phyloP scores from a whole-genome alignment of 306 rosid genomes.

The Fagus crenata region DNA sequence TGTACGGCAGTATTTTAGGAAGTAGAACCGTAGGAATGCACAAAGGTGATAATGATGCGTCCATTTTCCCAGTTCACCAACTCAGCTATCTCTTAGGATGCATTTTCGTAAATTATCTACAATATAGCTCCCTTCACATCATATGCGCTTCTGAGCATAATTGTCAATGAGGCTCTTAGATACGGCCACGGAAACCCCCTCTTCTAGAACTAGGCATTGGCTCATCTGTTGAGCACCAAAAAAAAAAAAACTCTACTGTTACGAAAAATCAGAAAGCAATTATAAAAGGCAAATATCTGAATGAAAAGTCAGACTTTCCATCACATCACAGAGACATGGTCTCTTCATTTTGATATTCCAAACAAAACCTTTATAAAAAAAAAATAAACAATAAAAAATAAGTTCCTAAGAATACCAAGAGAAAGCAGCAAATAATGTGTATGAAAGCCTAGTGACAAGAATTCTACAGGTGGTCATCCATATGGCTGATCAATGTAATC shows the following conservation, averaged over 20 bases:
- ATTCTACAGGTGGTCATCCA: neutral
- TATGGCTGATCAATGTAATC: neutral
- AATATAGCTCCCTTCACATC: conserved; percentile 26
- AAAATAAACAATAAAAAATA: too few relatives aligned
- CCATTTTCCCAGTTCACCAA: conserved; percentile 25
- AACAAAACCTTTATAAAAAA: too few relatives aligned
- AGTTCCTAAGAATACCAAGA: too few relatives aligned
- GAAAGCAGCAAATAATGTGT: too few relatives aligned
- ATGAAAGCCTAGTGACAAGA: too few relatives aligned
- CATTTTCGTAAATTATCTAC: conserved; percentile 44
- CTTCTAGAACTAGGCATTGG: conserved; percentile 51
- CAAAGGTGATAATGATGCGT: conserved; percentile 16
- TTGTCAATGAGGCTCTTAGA: conserved; percentile 32
- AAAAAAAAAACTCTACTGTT: conserved; percentile 16
- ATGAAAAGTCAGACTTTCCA: neutral
- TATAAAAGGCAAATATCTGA: neutral
- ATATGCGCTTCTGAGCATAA: conserved; percentile 13
- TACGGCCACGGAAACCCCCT: conserved; percentile 36
- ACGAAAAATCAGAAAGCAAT: neutral
- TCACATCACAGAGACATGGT: neutral
- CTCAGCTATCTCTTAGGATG: conserved; percentile 32
- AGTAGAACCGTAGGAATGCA: conserved; percentile 5
- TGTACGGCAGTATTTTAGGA: conserved; percentile 28
- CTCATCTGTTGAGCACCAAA: conserved; percentile 45
- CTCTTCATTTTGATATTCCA: too few relatives aligned